Evolutionary conservation across 2,329 filamentous ascomycete species (phyloP), one percentile per base, ranked within the genome.

Genomic region (Verticillium albo-atrum): DNA sequence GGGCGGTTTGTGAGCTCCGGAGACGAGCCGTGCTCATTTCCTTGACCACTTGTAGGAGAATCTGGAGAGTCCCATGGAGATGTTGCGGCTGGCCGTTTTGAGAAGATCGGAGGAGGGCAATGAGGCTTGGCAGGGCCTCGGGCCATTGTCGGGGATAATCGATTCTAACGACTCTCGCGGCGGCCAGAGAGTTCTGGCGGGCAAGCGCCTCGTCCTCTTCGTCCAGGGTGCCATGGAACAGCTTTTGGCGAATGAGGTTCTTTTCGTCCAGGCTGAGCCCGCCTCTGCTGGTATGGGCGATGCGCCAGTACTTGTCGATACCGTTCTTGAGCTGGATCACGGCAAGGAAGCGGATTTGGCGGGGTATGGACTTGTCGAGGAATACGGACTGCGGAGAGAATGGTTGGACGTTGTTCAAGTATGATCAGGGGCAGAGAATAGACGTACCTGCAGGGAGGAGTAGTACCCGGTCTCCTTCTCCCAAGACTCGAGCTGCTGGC

Each of bases 281-380:
- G 34, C 90, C 90, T 71, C 78, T 81, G 28, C 71, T 56, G 60
- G 75, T 66, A 34, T 76, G 71, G 82, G 91, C 70, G n/a, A 76
- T 66, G 15, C 95, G 85, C 95, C 95, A 99, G 74, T 92, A 92
- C 71, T 89, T 92, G 72, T 98, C 94, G 74, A 98, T 93, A 58
- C 93, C 95, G 73, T 98, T 97, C 73, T 98, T 98, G 58, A 99
- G 82, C 71, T 97, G 91, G 66, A 98, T 97, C 60, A 98, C 86
- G 58, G 94, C 90, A 12, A 97, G 87, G 69, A 96, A 92, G 62
- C 95, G 90, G 57, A 94, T 84, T 68, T 96, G 88, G 60, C 85
- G 76, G 1, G 91, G 90, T 1, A 96, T 78, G 2, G 86, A 86
- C 62, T 86, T 87, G 76, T 97, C 90, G 63, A 97, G 82, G 71